Evolutionary conservation across 352 stramenopile species (phyloP).

Genomic region (Phytophthora tentaculata): DNA sequence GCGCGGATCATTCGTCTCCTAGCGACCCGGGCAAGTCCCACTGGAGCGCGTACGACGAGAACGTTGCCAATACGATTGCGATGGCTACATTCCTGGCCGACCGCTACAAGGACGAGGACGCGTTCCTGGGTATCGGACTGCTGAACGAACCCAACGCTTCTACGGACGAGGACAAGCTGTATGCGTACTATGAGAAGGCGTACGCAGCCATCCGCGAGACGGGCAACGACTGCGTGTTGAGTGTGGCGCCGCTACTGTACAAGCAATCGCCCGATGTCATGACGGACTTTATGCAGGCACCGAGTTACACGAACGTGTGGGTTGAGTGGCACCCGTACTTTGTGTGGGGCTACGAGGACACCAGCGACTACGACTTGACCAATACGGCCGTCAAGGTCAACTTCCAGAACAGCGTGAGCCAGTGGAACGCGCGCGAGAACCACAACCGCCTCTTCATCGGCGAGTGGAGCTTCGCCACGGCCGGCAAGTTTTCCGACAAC

Average conservation of each 20-base stretch:
- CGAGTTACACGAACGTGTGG: constrained; percentile 69
- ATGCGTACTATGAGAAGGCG: constrained; percentile 75
- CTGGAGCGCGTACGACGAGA: constrained; percentile 64
- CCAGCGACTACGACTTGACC: constrained; percentile 54
- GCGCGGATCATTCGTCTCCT: constrained; percentile 73
- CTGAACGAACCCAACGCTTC: constrained; percentile 68
- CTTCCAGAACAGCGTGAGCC: constrained; percentile 45
- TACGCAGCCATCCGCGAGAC: constrained; percentile 66
- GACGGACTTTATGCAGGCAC: constrained; percentile 53
- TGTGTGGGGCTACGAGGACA: constrained; percentile 75
- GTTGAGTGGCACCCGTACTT: constrained; percentile 7
- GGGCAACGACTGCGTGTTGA: constrained; percentile 72
- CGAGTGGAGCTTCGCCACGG: constrained; percentile 55
- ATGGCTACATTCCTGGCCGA: constrained; percentile 57
- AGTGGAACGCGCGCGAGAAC: constrained; percentile 44
- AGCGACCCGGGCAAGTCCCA: constrained; percentile 43
- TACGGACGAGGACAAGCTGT: constrained; percentile 55
- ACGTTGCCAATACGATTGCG: constrained; percentile 59
- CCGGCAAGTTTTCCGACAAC: constrained; percentile 58
- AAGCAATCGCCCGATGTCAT: constrained; percentile 58
- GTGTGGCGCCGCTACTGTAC: constrained; percentile 56
- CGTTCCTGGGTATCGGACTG: constrained; percentile 73
- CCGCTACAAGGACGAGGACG: constrained; percentile 66
- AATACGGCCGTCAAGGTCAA: constrained; percentile 48
- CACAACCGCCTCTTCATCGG: constrained; percentile 57